Evolutionary conservation across 805 yeast species (phyloP).

Genomic region (Hanseniaspora singularis): DNA sequence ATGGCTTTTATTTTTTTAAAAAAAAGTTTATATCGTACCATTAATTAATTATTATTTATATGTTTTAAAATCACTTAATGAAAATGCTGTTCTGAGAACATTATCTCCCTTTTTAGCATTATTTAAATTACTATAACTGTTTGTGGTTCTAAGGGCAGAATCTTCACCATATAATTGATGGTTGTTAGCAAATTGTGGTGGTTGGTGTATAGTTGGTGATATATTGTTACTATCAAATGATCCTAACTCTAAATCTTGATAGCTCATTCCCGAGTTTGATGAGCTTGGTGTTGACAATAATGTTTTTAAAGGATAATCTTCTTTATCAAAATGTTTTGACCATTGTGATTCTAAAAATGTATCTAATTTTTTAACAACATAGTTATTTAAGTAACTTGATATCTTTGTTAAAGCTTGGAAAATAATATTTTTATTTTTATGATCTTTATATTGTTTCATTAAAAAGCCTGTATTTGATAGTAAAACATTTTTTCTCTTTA

Average conservation of each 20-base stretch:
- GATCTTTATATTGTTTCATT: background rate
- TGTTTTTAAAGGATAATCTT: background rate
- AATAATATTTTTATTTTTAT: slow-evolving; percentile 5
- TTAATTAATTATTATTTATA: slow-evolving; percentile 1
- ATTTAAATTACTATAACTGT: slow-evolving; percentile 5
- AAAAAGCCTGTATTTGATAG: background rate
- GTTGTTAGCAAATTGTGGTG: background rate
- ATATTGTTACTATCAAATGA: background rate
- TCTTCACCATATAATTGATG: background rate
- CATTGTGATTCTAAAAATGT: background rate
- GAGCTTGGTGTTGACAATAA: no score
- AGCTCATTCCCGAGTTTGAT: no score
- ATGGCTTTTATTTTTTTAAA: background rate
- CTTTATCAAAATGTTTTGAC: background rate
- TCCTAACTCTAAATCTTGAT: slow-evolving; percentile 11
- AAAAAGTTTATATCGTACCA: no score
- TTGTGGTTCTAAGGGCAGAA: slow-evolving; percentile 5
- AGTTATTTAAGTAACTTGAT: background rate
- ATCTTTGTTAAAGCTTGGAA: background rate
- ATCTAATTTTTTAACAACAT: background rate
- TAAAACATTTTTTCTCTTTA: slow-evolving; percentile 1
- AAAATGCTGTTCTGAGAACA: slow-evolving; percentile 13
- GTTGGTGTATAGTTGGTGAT: background rate
- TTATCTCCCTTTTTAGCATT: background rate
- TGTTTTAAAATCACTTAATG: slow-evolving; percentile 13